A percentile compares a stretch with the other conserved stretches of the same genome.
Evolutionary conservation across 2,329 filamentous ascomycete genomes (phyloP).

Genomic region (Gaeumannomyces tritici): DNA sequence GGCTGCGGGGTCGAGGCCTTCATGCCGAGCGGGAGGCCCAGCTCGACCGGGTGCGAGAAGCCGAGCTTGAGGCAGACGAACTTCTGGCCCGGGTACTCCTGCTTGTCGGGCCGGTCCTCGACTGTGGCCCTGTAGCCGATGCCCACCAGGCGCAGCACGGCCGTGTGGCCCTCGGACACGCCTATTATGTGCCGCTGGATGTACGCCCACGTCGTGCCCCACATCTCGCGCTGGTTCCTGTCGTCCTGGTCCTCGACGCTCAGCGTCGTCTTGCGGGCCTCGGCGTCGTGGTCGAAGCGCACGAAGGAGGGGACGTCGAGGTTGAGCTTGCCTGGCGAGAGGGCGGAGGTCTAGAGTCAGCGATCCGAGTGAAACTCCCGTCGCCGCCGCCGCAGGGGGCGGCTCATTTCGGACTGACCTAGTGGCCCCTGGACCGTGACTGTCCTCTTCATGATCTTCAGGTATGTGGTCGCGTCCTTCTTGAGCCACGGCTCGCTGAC

Average conservation of each 20-base stretch:
- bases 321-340: conserved; percentile 54
- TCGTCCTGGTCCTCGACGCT: conserved; percentile 58
- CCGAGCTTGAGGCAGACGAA: conserved; percentile 93
- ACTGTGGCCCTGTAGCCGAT: conserved; percentile 91
- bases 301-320: conserved; percentile 75
- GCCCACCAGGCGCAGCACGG: conserved; percentile 84
- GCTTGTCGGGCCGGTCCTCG: conserved; percentile 64
- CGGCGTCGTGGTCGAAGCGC: conserved; percentile 56
- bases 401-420: conserved; percentile 43
- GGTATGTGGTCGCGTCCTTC: conserved; percentile 48
- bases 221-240: conserved; percentile 84
- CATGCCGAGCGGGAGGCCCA: conserved; percentile 73
- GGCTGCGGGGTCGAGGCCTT: conserved; percentile 83
- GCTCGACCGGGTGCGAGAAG: conserved; percentile 90
- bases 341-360: too few relatives aligned
- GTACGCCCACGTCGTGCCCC: conserved; percentile 88
- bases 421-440: conserved; percentile 74
- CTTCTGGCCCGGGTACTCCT: conserved; percentile 71
- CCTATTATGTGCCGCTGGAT: conserved; percentile 85
- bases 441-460: conserved; percentile 52
- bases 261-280: conserved; percentile 54
- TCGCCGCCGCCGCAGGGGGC: neutral
- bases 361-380: too few relatives aligned
- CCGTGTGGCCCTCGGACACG: conserved; percentile 92
- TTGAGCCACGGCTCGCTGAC: conserved; percentile 51